Percentiles rank a stretch among this genome's conserved stretches.
Evolutionary conservation across 768 basidiomycete species (phyloP).

Genomic region (Gyrodon lividus): DNA sequence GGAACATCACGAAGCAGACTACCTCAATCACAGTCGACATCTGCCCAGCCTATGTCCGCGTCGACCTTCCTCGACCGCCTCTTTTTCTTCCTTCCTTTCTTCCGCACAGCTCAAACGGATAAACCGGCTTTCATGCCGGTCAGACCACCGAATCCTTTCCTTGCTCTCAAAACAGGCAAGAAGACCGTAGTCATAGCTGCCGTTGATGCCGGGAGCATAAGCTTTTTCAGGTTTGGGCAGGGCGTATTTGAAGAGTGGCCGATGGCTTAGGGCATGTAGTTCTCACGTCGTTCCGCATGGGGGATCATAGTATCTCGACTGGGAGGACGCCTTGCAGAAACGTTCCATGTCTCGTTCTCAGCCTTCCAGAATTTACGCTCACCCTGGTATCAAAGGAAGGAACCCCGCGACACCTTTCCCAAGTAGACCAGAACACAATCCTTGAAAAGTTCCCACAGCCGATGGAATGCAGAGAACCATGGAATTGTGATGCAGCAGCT

Average conservation of each 20-base stretch:
- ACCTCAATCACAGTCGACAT: background rate
- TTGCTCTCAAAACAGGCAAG: constrained; percentile 78
- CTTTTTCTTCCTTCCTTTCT: constrained; percentile 5
- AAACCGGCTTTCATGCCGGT: constrained; percentile 30
- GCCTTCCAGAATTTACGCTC: no score
- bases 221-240: constrained; percentile 86
- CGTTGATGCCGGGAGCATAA: constrained; percentile 83
- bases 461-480: no score
- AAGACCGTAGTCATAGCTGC: constrained; percentile 83
- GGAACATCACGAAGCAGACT: background rate
- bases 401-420: no score
- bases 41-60: background rate
- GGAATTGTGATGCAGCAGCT: no score
- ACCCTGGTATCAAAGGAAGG: no score
- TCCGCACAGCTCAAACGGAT: constrained; percentile 20
- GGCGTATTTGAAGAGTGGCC: constrained; percentile 86
- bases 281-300: background rate
- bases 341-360: no score
- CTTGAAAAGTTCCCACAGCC: no score
- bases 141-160: constrained; percentile 65
- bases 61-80: constrained; percentile 3
- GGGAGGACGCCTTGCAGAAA: no score
- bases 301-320: no score
- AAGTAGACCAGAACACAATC: no score
- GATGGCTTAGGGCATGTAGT: constrained; percentile 40